Evolutionary conservation across 768 basidiomycete species (phyloP).

Genomic region (Ramaria sp.): DNA sequence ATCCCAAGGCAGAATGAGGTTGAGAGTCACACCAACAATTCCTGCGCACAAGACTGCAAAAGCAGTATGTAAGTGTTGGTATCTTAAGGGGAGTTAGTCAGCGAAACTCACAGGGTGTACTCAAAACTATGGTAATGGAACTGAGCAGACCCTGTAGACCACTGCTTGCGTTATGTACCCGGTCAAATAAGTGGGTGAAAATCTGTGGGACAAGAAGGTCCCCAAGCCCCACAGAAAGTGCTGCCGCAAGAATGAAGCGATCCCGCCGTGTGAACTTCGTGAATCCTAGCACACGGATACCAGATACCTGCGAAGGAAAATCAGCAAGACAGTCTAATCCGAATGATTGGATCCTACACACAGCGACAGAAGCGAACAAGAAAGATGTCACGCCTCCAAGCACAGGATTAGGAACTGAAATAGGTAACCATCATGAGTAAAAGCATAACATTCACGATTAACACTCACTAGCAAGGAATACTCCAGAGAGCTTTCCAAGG

Average conservation of each 20-base stretch:
- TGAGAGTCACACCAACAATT: too few species aligned
- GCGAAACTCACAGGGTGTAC: slow-evolving; percentile 60
- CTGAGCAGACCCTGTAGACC: slow-evolving; percentile 61
- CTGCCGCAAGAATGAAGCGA: slow-evolving; percentile 59
- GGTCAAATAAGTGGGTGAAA: slow-evolving; percentile 61
- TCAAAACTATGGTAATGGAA: slow-evolving; percentile 70
- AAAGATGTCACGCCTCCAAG: slow-evolving; percentile 83
- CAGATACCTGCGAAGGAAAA: slow-evolving; percentile 30
- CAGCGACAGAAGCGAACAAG: slow-evolving; percentile 64
- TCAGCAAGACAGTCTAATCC: too few species aligned
- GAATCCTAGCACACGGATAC: slow-evolving; percentile 57
- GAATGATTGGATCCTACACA: too few species aligned
- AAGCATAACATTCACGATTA: not conserved
- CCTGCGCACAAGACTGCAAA: too few species aligned
- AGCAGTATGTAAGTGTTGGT: too few species aligned
- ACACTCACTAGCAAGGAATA: slow-evolving; percentile 61
- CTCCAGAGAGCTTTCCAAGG: slow-evolving; percentile 72
- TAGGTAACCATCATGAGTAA: not conserved
- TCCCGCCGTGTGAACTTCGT: slow-evolving; percentile 50
- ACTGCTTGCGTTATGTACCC: slow-evolving; percentile 37
- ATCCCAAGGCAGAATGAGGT: too few species aligned
- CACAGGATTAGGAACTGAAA: slow-evolving; percentile 60
- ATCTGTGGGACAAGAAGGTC: slow-evolving; percentile 55
- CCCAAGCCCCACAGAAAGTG: slow-evolving; percentile 59
- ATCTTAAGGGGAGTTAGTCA: too few species aligned